Conservation (phyloP, 768 basidiomycete species). For the Mycena vitilis region DNA sequence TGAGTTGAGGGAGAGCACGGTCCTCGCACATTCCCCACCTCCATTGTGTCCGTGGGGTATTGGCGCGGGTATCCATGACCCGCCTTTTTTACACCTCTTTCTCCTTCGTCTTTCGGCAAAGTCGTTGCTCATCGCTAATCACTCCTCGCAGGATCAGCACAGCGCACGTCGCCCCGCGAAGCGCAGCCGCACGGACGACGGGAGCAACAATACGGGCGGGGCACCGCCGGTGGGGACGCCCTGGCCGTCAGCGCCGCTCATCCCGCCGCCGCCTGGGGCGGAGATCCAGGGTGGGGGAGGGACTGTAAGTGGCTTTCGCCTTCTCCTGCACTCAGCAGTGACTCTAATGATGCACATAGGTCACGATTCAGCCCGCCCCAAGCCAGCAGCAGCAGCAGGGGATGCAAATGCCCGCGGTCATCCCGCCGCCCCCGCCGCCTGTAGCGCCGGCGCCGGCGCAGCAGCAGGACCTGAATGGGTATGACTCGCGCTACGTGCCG, state of each 20-base stretch:
- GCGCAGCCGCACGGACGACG: conserved; percentile 51
- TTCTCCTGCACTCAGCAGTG: too few relatives aligned
- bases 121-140: conserved; percentile 25
- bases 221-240: conserved; percentile 36
- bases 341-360: not conserved
- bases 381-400: conserved; percentile 27
- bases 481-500: conserved; percentile 30
- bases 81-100: too few relatives aligned
- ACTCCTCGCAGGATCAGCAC: conserved; percentile 14
- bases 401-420: conserved; percentile 33
- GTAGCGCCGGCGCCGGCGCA: conserved; percentile 2
- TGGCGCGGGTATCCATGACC: not conserved
- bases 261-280: conserved; percentile 39
- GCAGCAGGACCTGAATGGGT: conserved; percentile 30
- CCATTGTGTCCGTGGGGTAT: too few relatives aligned
- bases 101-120: too few relatives aligned
- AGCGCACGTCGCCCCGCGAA: conserved; percentile 46
- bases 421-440: conserved; percentile 37
- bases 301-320: not conserved
- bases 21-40: too few relatives aligned
- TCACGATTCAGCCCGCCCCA: conserved; percentile 10
- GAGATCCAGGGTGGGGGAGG: conserved; percentile 29
- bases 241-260: conserved; percentile 33
- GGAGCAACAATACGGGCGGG: conserved; percentile 40
- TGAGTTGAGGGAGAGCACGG: too few relatives aligned